Evolutionary conservation across 2,329 filamentous ascomycete species (phyloP), one percentile per base, ranked within the genome.

Genomic region (Phoma herbarum): DNA sequence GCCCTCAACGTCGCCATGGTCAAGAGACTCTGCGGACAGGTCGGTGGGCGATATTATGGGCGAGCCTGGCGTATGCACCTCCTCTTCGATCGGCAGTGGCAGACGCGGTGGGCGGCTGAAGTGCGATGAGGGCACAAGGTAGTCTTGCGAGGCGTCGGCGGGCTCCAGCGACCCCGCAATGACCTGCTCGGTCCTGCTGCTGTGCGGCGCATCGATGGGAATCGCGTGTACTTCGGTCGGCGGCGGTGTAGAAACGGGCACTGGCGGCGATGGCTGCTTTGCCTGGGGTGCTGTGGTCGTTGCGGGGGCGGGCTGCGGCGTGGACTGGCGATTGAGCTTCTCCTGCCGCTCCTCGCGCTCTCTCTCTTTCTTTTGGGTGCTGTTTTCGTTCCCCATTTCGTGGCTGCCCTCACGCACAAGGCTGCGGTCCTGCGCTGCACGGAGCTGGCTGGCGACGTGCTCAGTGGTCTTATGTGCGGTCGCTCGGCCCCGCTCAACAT

Each of bases 81-180:
- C 93, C 81, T 97, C 92, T 70, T 96, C 93, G 69, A 98, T 97
- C 53, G 94, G 93, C 59, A 98, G 86, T 58, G 94, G 94, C 70
- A 98, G 83, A 60, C 94, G 90, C 49, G 94, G 94, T 44, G 94
- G 94, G n/a, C 90, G 85, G 58, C 84, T 78, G 79, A 81, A 82
- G 77, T 84, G 75, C 68, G 77, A 71, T 22, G 74, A 61, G 65
- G 77, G 60, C 66, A 75, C 63, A 61, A 76, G 65, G 77, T 80
- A 73, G 62, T 79, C 80, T 31, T 66, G 65, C 52, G 66, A 64
- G 55, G 73, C 67, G 42, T 63, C 63, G 60, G 66, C 68, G 54
- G 70, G 69, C 57, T 75, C 70, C 35, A 74, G 60, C n/a, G 68
- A 63, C 16, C 60, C 60, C 31, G 54, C 47, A n/a, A 48, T 58